Percentiles rank a stretch among this genome's conserved stretches.
These are phyloP conservation scores for Psilocybe tampanensis DNA, from an alignment of 768 basidiomycete genomes.

Conservation along the genomic window DNA sequence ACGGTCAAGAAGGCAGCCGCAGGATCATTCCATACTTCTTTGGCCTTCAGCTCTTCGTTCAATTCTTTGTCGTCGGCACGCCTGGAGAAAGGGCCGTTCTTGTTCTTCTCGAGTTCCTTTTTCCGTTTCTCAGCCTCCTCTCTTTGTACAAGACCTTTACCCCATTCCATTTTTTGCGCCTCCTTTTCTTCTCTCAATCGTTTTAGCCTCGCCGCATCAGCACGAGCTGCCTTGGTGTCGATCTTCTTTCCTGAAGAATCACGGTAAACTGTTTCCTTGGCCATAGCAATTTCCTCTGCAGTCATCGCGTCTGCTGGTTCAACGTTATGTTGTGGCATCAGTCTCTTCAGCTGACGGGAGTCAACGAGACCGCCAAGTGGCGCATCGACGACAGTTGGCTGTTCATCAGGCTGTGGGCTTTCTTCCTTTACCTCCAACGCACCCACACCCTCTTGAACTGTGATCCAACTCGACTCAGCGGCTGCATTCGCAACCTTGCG, in stretches of 20 bases:
- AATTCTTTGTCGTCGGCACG: conserved; percentile 82
- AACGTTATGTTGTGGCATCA: conserved; percentile 44
- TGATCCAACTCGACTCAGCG: conserved; percentile 67
- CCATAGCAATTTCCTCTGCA: conserved; percentile 58
- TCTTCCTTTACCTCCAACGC: conserved; percentile 36
- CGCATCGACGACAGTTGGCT: conserved; percentile 61
- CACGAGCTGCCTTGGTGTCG: conserved; percentile 82
- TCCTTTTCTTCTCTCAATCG: conserved; percentile 85
- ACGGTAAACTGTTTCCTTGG: conserved; percentile 93
- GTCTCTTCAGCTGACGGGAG: conserved; percentile 72
- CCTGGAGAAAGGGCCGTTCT: conserved; percentile 68
- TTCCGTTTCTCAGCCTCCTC: conserved; percentile 73
- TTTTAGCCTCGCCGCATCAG: conserved; percentile 81
- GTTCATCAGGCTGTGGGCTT: conserved; percentile 67
- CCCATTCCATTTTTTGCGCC: conserved; percentile 96
- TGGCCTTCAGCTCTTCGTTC: conserved; percentile 81
- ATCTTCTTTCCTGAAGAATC: conserved; percentile 88
- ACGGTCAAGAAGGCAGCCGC: conserved; percentile 93
- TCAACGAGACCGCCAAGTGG: conserved; percentile 79
- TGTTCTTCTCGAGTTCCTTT: conserved; percentile 69
- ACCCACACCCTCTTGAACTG: conserved; percentile 53
- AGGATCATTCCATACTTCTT: conserved; percentile 96
- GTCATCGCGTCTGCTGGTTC: conserved; percentile 37
- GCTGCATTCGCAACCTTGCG: conserved; percentile 42
- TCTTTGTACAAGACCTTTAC: conserved; percentile 90